Evolutionary conservation across 306 rosid genomes (phyloP).

Genomic region (Quercus rubra): DNA sequence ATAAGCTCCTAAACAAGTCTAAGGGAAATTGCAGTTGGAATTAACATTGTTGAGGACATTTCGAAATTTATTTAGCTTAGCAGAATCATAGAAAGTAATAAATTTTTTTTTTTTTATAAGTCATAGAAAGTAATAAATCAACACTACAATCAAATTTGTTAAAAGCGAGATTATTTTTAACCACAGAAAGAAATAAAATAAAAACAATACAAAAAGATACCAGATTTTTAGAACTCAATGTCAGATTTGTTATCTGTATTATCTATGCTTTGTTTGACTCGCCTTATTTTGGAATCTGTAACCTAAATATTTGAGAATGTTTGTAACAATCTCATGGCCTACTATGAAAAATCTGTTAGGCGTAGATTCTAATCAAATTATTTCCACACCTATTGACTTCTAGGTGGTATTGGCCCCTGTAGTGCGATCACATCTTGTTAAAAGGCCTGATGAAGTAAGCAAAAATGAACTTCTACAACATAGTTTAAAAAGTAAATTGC

Average conservation of each 20-base stretch:
- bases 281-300: background rate
- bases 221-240: background rate
- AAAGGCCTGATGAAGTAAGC: background rate
- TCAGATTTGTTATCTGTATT: background rate
- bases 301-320: background rate
- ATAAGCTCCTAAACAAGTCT: background rate
- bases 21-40: background rate
- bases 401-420: background rate
- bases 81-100: background rate
- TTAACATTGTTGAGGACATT: background rate
- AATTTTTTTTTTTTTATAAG: background rate
- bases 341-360: background rate
- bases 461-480: background rate
- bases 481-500: background rate
- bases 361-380: background rate
- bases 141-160: background rate
- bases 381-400: background rate
- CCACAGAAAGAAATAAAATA: background rate
- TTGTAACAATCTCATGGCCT: background rate
- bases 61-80: background rate
- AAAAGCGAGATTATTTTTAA: background rate
- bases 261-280: background rate
- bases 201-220: background rate
- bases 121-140: background rate
- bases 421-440: background rate